These are phyloP conservation scores for Talaromyces piceae DNA, from an alignment of 2,329 filamentous ascomycete species.

Conservation along the genomic window DNA sequence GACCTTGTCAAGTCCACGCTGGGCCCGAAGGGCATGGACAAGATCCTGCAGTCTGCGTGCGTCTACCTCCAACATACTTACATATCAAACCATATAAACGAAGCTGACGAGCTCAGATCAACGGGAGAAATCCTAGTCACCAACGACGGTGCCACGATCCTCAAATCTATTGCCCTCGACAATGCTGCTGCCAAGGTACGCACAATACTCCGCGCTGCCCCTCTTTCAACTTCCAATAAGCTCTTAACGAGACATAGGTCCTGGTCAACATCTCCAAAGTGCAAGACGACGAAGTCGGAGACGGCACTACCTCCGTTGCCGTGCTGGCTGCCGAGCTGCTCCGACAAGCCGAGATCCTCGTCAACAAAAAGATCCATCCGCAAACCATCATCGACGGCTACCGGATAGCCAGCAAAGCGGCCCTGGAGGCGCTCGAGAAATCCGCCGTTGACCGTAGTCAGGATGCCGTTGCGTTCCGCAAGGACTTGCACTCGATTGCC, in stretches of 20 bases:
- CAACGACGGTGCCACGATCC: conserved; percentile 95
- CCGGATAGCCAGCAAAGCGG: conserved; percentile 88
- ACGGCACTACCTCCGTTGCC: conserved; percentile 96
- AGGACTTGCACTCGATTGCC: conserved; percentile 84
- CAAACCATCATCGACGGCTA: conserved; percentile 99
- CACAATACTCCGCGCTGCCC: background rate
- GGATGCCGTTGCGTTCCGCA: conserved; percentile 73
- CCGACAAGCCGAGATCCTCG: conserved; percentile 91
- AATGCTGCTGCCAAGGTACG: conserved; percentile 92
- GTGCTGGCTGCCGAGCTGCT: conserved; percentile 92
- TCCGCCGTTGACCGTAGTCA: conserved; percentile 85
- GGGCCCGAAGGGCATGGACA: conserved; percentile 98
- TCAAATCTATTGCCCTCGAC: conserved; percentile 96
- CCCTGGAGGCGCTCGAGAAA: conserved; percentile 74
- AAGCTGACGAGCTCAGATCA: conserved; percentile 52
- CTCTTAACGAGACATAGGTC: background rate
- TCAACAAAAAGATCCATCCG: conserved; percentile 97
- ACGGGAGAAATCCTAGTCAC: conserved; percentile 97
- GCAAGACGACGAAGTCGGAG: conserved; percentile 96
- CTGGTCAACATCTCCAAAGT: conserved; percentile 99
- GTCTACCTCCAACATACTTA: conserved; percentile 27
- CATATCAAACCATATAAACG: background rate
- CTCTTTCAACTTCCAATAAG: background rate
- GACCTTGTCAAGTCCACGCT: conserved; percentile 96
- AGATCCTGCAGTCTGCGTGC: conserved; percentile 91